Conservation (phyloP, 345 rosid species). For the Ricinus communis region DNA sequence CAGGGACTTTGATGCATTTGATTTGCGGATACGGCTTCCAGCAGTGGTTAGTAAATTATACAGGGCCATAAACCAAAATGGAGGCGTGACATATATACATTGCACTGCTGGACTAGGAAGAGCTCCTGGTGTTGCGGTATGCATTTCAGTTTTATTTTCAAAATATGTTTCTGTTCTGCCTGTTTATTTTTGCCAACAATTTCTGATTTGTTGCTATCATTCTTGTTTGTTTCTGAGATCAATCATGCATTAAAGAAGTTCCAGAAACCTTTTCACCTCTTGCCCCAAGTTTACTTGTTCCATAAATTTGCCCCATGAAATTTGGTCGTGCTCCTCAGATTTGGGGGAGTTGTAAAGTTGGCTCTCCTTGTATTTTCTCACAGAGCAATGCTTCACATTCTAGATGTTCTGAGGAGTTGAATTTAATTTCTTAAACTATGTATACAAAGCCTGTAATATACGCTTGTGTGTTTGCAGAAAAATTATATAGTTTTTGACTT, state of each 20-base stretch:
- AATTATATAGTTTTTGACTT: background rate
- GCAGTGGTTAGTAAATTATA: constrained; percentile 68
- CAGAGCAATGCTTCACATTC: background rate
- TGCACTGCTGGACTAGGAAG: constrained; percentile 99
- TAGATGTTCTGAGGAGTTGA: background rate
- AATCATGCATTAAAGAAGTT: background rate
- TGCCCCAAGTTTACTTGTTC: background rate
- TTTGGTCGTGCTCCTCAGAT: background rate
- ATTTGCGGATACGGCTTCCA: constrained; percentile 90
- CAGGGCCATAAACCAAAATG: constrained; percentile 72
- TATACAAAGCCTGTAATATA: no score
- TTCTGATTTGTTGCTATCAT: background rate
- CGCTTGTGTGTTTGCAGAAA: background rate
- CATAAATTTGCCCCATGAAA: background rate
- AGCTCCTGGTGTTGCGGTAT: constrained; percentile 94
- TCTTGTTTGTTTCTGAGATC: background rate
- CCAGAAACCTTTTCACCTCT: background rate
- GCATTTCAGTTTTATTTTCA: constrained; percentile 23
- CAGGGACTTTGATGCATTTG: constrained; percentile 98
- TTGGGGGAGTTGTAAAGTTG: no score
- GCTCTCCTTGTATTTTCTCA: background rate
- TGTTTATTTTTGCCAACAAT: background rate
- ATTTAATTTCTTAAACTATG: background rate
- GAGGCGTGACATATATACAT: constrained; percentile 87
- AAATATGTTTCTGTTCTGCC: constrained; percentile 2